Evolutionary conservation across 768 basidiomycete genomes (phyloP).

Genomic region (Leucogyrophana mollusca): DNA sequence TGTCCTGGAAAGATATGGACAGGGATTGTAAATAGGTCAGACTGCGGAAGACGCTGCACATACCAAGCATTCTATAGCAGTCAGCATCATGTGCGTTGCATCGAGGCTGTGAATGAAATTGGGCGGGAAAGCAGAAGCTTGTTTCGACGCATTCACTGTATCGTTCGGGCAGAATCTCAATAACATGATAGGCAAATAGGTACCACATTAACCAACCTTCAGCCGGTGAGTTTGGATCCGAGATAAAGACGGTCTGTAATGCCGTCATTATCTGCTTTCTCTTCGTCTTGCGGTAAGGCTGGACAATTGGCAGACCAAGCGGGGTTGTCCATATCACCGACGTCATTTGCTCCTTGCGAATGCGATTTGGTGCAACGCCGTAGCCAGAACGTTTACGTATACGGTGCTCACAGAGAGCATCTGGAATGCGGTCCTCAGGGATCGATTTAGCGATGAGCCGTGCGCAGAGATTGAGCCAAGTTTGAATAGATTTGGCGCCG

Average conservation of each 20-base stretch:
- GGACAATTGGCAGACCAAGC: constrained; percentile 92
- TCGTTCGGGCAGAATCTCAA: background rate
- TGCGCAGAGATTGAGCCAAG: constrained; percentile 84
- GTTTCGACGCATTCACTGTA: constrained; percentile 77
- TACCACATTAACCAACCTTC: constrained; percentile 43
- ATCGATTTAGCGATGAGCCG: constrained; percentile 86
- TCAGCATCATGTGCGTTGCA: constrained; percentile 98
- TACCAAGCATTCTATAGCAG: constrained; percentile 86
- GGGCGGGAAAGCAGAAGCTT: constrained; percentile 96
- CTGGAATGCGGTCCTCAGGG: constrained; percentile 62
- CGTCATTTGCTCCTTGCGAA: constrained; percentile 91
- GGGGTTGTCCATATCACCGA: constrained; percentile 96
- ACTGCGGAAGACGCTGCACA: constrained; percentile 20
- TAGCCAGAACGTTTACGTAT: constrained; percentile 7
- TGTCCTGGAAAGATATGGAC: constrained; percentile 43
- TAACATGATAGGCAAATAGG: background rate
- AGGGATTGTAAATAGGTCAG: background rate
- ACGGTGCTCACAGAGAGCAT: constrained; percentile 33
- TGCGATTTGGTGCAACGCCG: constrained; percentile 26
- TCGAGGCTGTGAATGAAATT: constrained; percentile 98
- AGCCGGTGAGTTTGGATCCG: constrained; percentile 75
- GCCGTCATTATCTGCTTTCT: constrained; percentile 83
- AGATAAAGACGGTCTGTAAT: constrained; percentile 85
- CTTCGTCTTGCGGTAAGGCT: constrained; percentile 86
- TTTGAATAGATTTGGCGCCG: constrained; percentile 90